These are phyloP conservation scores for Ensete glaucum DNA, from an alignment of 176 grass and related monocot genomes.

Conservation along the genomic window DNA sequence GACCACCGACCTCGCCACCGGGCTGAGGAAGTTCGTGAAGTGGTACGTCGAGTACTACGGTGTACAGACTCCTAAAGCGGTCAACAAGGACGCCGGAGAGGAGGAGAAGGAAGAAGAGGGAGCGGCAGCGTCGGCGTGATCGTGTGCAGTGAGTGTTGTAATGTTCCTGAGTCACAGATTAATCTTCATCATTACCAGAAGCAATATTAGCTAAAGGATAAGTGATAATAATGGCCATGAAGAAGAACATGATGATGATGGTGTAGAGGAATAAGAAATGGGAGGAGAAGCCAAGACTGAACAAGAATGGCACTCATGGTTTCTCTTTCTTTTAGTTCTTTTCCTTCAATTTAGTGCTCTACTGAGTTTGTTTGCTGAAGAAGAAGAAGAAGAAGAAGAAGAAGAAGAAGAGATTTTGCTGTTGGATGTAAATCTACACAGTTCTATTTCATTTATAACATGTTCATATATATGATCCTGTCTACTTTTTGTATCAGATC, in stretches of 20 bases:
- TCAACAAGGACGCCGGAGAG: neutral
- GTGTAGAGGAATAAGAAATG: neutral
- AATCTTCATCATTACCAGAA: neutral
- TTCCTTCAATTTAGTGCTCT: neutral
- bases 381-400: no score
- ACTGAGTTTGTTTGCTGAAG: no score
- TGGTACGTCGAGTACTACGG: slow-evolving; percentile 15
- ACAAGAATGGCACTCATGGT: neutral
- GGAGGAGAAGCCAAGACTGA: neutral
- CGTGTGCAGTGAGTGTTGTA: neutral
- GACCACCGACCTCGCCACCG: slow-evolving; percentile 15
- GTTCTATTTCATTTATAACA: no score
- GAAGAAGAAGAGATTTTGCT: no score
- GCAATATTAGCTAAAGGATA: neutral
- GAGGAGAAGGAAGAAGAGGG: neutral
- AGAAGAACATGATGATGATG: neutral
- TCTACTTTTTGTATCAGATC: no score
- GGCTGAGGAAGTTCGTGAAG: slow-evolving; percentile 1
- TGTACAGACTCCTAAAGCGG: neutral
- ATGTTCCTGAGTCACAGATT: neutral
- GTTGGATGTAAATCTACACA: no score
- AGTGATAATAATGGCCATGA: neutral
- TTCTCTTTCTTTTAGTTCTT: neutral
- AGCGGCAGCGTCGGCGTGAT: neutral
- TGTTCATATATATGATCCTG: no score